phyloP scores from a whole-genome alignment of 352 stramenopile species.

The Globisporangium parvum region DNA sequence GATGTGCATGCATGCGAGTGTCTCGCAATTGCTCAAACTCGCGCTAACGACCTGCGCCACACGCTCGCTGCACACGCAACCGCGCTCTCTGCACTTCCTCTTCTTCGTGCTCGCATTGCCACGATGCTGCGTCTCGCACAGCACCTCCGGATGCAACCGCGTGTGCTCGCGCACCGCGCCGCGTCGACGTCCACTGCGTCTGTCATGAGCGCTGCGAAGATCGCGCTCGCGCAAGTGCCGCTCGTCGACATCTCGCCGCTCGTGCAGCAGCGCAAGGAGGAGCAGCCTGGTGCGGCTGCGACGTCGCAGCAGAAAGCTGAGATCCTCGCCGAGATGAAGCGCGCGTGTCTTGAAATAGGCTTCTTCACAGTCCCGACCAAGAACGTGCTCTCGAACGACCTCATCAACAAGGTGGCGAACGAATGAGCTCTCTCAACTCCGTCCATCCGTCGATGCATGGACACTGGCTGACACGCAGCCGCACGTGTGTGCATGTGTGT shows the following conservation, averaged over 20 bases:
- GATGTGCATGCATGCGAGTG: too few relatives aligned
- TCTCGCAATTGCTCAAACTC: background rate
- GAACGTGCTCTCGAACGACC: conserved; percentile 38
- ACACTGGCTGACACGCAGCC: background rate
- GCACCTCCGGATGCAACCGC: background rate
- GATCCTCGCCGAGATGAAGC: conserved; percentile 53
- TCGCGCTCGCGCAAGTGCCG: conserved; percentile 43
- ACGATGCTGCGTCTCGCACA: background rate
- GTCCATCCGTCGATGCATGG: background rate
- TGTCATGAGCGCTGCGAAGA: conserved; percentile 47
- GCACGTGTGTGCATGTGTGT: background rate
- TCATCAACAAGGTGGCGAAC: conserved; percentile 36
- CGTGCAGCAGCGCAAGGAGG: conserved; percentile 18
- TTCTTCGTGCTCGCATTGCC: background rate
- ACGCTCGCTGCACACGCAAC: too few relatives aligned
- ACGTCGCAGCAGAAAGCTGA: conserved; percentile 22
- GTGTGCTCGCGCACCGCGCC: conserved; percentile 1
- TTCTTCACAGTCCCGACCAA: conserved; percentile 80
- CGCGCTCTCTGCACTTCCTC: background rate
- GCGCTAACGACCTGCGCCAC: background rate
- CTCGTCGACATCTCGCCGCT: conserved; percentile 67
- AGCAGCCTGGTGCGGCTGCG: background rate
- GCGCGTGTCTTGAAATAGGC: conserved; percentile 47
- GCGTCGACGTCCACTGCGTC: conserved; percentile 5
- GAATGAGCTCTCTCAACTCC: background rate